A percentile compares a stretch with the other conserved stretches of the same genome.
These are phyloP conservation scores for Artemisia argyi DNA, from an alignment of 129 eudicot genomes.

Conservation along the genomic window DNA sequence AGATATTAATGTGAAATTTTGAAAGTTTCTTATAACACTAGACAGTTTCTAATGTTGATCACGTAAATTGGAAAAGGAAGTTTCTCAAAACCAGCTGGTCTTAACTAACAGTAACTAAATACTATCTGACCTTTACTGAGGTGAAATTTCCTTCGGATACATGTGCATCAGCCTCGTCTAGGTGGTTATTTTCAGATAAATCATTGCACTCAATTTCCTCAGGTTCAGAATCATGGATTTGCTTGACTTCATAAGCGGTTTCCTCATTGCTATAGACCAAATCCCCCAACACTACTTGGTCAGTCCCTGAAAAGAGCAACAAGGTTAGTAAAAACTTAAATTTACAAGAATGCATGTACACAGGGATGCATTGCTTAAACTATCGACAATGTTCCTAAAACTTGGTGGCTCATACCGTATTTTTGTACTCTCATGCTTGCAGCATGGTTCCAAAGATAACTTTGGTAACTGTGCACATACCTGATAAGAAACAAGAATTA, in stretches of 20 bases:
- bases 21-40: not conserved
- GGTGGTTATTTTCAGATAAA: slow-evolving; percentile 33
- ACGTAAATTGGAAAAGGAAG: not conserved
- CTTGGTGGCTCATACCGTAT: slow-evolving; percentile 47
- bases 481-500: slow-evolving; percentile 36
- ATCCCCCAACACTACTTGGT: slow-evolving; percentile 79
- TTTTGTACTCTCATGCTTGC: slow-evolving; percentile 84
- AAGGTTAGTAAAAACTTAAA: not conserved
- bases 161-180: slow-evolving; percentile 59
- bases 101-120: not conserved
- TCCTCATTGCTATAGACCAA: slow-evolving; percentile 73
- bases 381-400: not conserved
- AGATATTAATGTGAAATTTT: slow-evolving; percentile 7
- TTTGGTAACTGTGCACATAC: slow-evolving; percentile 92
- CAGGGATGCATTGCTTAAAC: not conserved
- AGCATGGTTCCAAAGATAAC: slow-evolving; percentile 92
- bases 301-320: slow-evolving; percentile 47
- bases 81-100: not conserved
- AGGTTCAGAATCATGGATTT: slow-evolving; percentile 35
- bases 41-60: not conserved
- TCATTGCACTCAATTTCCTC: slow-evolving; percentile 46
- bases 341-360: not conserved
- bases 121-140: slow-evolving; percentile 63
- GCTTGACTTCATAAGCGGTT: slow-evolving; percentile 28
- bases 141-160: slow-evolving; percentile 43